Percentiles rank a stretch among this genome's conserved stretches.
phyloP scores from a whole-genome alignment of 306 rosid genomes.

The Herpetospermum pedunculosum region DNA sequence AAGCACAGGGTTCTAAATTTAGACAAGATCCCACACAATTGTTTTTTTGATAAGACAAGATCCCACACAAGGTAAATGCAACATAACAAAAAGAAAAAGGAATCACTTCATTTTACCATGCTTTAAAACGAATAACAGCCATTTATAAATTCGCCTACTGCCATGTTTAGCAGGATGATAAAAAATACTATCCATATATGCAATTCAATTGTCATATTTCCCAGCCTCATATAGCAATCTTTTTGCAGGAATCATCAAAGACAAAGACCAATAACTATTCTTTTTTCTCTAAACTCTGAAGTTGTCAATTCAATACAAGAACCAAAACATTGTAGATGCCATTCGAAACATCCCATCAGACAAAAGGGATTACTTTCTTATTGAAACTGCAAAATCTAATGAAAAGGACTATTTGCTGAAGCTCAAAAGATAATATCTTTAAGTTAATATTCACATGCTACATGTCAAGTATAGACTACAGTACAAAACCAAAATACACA shows the following conservation, averaged over 20 bases:
- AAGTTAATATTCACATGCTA: neutral
- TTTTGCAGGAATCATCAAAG: neutral
- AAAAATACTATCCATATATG: neutral
- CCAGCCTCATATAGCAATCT: neutral
- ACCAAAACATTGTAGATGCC: neutral
- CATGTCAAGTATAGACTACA: neutral
- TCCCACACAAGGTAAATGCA: neutral
- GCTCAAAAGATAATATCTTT: neutral
- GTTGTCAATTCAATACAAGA: neutral
- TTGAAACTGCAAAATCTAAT: neutral
- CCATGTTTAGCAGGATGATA: neutral
- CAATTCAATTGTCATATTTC: neutral
- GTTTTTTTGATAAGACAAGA: too few relatives aligned
- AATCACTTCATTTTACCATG: neutral
- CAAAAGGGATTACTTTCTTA: neutral
- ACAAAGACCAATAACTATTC: neutral
- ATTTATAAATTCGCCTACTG: neutral
- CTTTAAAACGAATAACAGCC: neutral
- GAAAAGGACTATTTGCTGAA: neutral
- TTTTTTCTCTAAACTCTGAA: neutral
- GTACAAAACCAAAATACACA: neutral
- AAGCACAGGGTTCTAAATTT: neutral
- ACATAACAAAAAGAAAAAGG: neutral
- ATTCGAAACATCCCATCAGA: neutral
- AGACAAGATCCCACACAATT: too few relatives aligned